These are phyloP conservation scores for Ophiocordyceps camponoti-leonardi DNA, from an alignment of 2,329 filamentous ascomycete genomes.

Conservation along the genomic window DNA sequence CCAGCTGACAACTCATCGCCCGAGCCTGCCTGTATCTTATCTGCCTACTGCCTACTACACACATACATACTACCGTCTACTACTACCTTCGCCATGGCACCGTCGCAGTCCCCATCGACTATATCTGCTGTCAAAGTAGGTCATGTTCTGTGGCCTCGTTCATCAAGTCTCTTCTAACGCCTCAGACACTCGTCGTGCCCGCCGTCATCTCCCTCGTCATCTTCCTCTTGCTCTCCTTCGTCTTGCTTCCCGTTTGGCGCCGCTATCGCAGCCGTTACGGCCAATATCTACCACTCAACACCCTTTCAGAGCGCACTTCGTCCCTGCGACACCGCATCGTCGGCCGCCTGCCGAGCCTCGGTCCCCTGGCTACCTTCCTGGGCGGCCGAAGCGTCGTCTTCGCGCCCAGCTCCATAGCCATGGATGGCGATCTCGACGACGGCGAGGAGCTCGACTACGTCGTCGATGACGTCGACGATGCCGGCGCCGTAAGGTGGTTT, in stretches of 20 bases:
- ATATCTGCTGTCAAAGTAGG: background rate
- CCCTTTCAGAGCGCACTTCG: conserved; percentile 38
- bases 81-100: background rate
- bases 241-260: conserved; percentile 51
- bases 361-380: conserved; percentile 30
- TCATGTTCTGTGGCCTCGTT: too few relatives aligned
- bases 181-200: conserved; percentile 53
- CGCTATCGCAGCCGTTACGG: conserved; percentile 54
- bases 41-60: too few relatives aligned
- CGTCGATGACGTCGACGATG: conserved; percentile 30
- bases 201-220: conserved; percentile 52
- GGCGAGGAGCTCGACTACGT: conserved; percentile 52
- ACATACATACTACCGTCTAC: too few relatives aligned
- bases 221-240: conserved; percentile 48
- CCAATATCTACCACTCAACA: conserved; percentile 55
- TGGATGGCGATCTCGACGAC: conserved; percentile 30
- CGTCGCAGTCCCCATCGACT: background rate
- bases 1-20: too few relatives aligned
- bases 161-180: background rate
- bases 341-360: conserved; percentile 11
- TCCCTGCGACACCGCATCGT: conserved; percentile 33
- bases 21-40: too few relatives aligned
- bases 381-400: conserved; percentile 22
- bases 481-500: too few relatives aligned
- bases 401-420: conserved; percentile 8